A percentile compares a stretch with the other conserved stretches of the same genome.
These are phyloP conservation scores for Saturnispora hagleri DNA, from an alignment of 805 yeast species.

Conservation along the genomic window DNA sequence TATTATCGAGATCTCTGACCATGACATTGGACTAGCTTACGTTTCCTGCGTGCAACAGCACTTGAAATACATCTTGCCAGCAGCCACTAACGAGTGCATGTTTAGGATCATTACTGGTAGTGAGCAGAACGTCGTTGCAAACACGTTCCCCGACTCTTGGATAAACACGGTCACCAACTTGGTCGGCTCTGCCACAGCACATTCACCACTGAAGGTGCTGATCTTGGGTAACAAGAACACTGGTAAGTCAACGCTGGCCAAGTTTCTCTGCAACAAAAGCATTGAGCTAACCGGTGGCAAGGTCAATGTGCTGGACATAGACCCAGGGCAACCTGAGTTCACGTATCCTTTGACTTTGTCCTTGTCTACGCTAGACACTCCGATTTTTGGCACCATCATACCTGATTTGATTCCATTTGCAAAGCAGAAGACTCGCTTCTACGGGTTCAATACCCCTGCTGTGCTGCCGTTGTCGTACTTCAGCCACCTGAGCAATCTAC, in stretches of 20 bases:
- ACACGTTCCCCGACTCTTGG: constrained; percentile 23
- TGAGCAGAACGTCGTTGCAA: constrained; percentile 23
- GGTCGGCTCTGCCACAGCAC: not conserved
- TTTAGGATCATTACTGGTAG: constrained; percentile 27
- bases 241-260: constrained; percentile 71
- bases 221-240: constrained; percentile 62
- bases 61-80: constrained; percentile 34
- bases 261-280: constrained; percentile 42
- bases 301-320: constrained; percentile 58
- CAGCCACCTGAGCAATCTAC: constrained; percentile 32
- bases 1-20: constrained; percentile 31
- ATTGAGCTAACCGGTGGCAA: constrained; percentile 17
- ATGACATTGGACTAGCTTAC: constrained; percentile 36
- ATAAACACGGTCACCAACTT: constrained; percentile 12
- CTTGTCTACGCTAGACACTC: constrained; percentile 29
- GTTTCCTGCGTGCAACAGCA: constrained; percentile 37
- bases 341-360: constrained; percentile 67
- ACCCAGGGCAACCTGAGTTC: constrained; percentile 84
- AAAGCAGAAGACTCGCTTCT: constrained; percentile 25
- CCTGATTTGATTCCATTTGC: constrained; percentile 20
- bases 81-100: constrained; percentile 21
- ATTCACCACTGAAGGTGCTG: constrained; percentile 24
- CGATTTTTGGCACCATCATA: constrained; percentile 29
- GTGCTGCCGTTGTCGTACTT: constrained; percentile 53
- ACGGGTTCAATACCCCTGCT: constrained; percentile 65